A percentile compares a stretch with the other conserved stretches of the same genome.
Evolutionary conservation across 139 green algal species (phyloP).

Genomic region (Picochlorum sp.): DNA sequence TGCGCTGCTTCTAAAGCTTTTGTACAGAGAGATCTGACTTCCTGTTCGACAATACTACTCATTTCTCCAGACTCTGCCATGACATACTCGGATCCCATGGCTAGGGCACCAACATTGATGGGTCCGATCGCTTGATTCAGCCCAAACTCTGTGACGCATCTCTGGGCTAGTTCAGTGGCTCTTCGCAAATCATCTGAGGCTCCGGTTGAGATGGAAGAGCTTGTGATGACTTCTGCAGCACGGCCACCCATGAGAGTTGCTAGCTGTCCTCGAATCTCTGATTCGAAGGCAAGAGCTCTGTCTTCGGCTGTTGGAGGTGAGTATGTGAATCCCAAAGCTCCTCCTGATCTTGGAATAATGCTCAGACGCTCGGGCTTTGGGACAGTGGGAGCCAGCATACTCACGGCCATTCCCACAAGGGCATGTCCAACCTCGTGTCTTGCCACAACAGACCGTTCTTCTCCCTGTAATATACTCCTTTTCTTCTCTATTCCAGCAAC

Average conservation of each 20-base stretch:
- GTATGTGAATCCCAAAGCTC: constrained; percentile 79
- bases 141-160: constrained; percentile 61
- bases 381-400: constrained; percentile 46
- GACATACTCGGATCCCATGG: constrained; percentile 2
- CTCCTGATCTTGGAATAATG: constrained; percentile 80
- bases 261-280: constrained; percentile 78
- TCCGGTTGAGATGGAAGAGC: constrained; percentile 40
- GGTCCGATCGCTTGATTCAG: constrained; percentile 64
- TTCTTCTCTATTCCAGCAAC: constrained; percentile 93
- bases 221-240: constrained; percentile 78
- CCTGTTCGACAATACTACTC: constrained; percentile 41
- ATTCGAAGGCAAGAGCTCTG: constrained; percentile 77
- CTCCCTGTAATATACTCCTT: constrained; percentile 47
- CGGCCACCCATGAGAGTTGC: constrained; percentile 82
- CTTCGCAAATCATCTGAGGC: constrained; percentile 82
- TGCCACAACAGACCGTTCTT: constrained; percentile 80
- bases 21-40: constrained; percentile 59
- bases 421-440: constrained; percentile 86
- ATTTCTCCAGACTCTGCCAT: constrained; percentile 46
- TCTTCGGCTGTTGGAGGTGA: constrained; percentile 62
- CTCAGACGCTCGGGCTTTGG: constrained; percentile 55
- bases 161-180: constrained; percentile 76
- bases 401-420: constrained; percentile 69
- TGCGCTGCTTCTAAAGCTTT: constrained; percentile 55
- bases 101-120: constrained; percentile 48